Percentiles rank a stretch among this genome's conserved stretches.
These are phyloP conservation scores for Gentiana dahurica DNA, from an alignment of 257 asterid genomes.

Conservation along the genomic window DNA sequence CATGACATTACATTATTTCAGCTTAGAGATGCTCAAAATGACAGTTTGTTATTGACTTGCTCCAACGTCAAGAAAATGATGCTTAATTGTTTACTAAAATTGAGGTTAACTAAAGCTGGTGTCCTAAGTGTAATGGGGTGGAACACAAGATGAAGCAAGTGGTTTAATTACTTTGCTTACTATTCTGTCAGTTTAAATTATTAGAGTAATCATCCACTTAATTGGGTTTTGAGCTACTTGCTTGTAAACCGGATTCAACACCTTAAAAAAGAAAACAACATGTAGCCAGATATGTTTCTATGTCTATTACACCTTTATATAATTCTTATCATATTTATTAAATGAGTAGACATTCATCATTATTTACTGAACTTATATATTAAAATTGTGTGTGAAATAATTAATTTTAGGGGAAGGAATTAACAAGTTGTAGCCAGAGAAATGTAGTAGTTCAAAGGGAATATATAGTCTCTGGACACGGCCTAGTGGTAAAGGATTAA, in stretches of 20 bases:
- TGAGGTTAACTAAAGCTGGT: constrained; percentile 11
- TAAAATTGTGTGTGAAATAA: neutral
- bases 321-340: no score
- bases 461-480: no score
- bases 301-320: no score
- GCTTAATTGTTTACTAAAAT: constrained; percentile 1
- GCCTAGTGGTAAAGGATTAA: no score
- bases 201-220: constrained; percentile 28
- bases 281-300: no score
- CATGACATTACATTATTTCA: neutral
- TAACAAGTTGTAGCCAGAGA: no score
- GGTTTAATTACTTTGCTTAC: constrained; percentile 23
- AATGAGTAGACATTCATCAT: no score
- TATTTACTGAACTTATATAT: no score
- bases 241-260: constrained; percentile 12
- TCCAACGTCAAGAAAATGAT: neutral
- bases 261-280: constrained; percentile 2
- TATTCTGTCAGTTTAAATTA: constrained; percentile 1
- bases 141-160: constrained; percentile 49
- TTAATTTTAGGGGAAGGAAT: neutral
- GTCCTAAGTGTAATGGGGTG: constrained; percentile 35
- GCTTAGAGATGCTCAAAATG: no score
- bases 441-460: no score
- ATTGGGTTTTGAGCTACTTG: constrained; percentile 38
- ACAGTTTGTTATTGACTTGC: neutral